These are phyloP conservation scores for Phytophthora meadii DNA, from an alignment of 352 stramenopile genomes.

Conservation along the genomic window DNA sequence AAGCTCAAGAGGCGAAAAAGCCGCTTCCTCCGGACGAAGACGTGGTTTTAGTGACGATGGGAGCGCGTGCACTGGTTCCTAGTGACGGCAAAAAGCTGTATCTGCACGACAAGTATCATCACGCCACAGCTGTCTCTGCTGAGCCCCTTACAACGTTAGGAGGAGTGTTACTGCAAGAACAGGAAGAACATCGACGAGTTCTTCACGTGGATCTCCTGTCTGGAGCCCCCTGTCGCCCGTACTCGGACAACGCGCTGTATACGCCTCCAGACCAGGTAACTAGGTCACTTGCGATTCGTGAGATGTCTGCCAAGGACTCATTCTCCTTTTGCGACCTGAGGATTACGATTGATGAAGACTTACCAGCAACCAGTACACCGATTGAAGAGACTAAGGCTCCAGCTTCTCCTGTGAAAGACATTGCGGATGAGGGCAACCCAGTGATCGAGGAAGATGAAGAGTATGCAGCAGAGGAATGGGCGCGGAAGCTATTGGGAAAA, in stretches of 20 bases:
- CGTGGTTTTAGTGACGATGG: constrained; percentile 79
- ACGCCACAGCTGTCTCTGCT: constrained; percentile 26
- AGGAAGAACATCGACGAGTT: constrained; percentile 38
- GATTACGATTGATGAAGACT: constrained; percentile 40
- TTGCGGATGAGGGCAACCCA: constrained; percentile 27
- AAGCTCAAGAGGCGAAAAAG: constrained; percentile 66
- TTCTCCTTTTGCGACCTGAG: constrained; percentile 75
- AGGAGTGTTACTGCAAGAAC: constrained; percentile 12
- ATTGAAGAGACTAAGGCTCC: constrained; percentile 18
- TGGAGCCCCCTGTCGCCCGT: constrained; percentile 65
- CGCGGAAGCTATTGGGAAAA: constrained; percentile 62
- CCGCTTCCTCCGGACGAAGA: constrained; percentile 70
- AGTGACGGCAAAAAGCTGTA: constrained; percentile 84
- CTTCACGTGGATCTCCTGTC: constrained; percentile 79
- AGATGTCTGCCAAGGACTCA: constrained; percentile 51
- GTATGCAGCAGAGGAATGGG: constrained; percentile 61
- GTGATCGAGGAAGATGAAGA: constrained; percentile 13
- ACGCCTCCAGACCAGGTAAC: constrained; percentile 54
- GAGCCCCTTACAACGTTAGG: constrained; percentile 32
- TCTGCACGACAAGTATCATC: constrained; percentile 68
- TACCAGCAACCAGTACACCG: constrained; percentile 1
- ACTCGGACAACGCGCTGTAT: constrained; percentile 81
- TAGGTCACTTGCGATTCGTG: constrained; percentile 30
- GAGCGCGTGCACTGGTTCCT: constrained; percentile 63
- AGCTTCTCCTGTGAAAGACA: constrained; percentile 11